These are phyloP conservation scores for Diaporthe sp. DNA, from an alignment of 2,329 filamentous ascomycete species.

Conservation along the genomic window DNA sequence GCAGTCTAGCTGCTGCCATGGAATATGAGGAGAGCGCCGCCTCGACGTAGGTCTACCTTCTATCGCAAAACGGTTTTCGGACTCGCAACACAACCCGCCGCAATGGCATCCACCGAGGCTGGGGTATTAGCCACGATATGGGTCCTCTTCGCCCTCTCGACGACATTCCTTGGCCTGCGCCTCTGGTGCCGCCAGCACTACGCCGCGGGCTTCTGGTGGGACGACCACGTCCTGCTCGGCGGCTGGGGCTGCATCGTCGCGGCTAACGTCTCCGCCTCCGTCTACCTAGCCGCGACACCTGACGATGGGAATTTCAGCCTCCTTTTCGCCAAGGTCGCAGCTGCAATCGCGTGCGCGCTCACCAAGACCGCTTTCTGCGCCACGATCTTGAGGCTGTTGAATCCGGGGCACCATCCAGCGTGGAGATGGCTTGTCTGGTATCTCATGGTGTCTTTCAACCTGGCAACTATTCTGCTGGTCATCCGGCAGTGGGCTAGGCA, in stretches of 20 bases:
- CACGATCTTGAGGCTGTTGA: constrained; percentile 1
- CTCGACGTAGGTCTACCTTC: not conserved
- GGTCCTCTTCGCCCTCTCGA: constrained; percentile 17
- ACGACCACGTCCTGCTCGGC: not conserved
- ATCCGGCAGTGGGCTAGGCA: constrained; percentile 25
- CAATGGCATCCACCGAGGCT: constrained; percentile 7
- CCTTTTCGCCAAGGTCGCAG: constrained; percentile 18
- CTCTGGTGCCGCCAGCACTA: constrained; percentile 22
- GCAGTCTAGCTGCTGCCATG: not conserved
- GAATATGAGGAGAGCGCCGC: constrained; percentile 14
- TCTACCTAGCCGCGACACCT: not conserved
- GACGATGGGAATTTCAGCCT: constrained; percentile 26
- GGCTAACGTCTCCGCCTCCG: constrained; percentile 6
- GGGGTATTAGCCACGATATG: constrained; percentile 23
- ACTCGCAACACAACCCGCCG: not conserved
- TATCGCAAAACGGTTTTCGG: not conserved
- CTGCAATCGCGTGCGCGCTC: not conserved
- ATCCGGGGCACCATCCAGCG: not conserved
- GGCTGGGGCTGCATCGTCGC: constrained; percentile 20
- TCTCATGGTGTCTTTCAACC: constrained; percentile 10
- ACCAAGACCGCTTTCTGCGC: constrained; percentile 25
- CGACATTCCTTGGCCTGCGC: constrained; percentile 16
- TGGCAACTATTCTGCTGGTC: not conserved
- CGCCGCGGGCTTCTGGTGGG: constrained; percentile 22
- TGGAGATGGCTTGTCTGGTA: constrained; percentile 24